Conservation (phyloP, 345 rosid species). For the Laguncularia racemosa region DNA sequence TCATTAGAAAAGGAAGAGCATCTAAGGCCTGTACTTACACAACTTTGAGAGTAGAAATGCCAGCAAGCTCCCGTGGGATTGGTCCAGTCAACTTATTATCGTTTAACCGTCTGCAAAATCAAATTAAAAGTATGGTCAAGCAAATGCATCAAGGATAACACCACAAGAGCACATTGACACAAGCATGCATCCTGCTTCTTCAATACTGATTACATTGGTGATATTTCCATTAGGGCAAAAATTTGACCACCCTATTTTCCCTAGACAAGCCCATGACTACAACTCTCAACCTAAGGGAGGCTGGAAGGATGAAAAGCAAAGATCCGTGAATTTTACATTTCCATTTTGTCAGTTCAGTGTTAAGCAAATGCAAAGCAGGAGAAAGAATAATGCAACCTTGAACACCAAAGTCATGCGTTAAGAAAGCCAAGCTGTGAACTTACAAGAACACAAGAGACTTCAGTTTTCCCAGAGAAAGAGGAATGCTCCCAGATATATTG, state of each 20-base stretch:
- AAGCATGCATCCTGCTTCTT: neutral
- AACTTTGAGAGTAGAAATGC: slow-evolving; percentile 64
- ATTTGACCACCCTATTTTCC: no score
- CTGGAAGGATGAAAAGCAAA: no score
- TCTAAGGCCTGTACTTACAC: slow-evolving; percentile 34
- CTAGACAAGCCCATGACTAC: no score
- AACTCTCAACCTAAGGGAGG: no score
- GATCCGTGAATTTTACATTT: no score
- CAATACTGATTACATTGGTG: no score
- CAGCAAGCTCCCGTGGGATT: slow-evolving; percentile 53
- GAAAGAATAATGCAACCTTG: no score
- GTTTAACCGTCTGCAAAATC: slow-evolving; percentile 48
- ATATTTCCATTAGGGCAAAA: no score
- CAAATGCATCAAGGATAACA: neutral
- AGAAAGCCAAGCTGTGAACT: slow-evolving; percentile 17
- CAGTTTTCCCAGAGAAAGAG: slow-evolving; percentile 66
- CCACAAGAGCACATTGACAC: neutral
- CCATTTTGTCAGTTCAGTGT: no score
- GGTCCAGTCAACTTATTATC: slow-evolving; percentile 53
- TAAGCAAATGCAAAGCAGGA: no score
- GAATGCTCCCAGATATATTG: slow-evolving; percentile 77
- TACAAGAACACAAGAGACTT: slow-evolving; percentile 89
- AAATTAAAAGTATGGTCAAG: slow-evolving; percentile 6
- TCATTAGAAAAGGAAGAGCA: neutral
- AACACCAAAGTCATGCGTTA: neutral